Base-by-base conservation (phyloP, 1,284 basidiomycete genomes). In the Leccinum laetum region DNA sequence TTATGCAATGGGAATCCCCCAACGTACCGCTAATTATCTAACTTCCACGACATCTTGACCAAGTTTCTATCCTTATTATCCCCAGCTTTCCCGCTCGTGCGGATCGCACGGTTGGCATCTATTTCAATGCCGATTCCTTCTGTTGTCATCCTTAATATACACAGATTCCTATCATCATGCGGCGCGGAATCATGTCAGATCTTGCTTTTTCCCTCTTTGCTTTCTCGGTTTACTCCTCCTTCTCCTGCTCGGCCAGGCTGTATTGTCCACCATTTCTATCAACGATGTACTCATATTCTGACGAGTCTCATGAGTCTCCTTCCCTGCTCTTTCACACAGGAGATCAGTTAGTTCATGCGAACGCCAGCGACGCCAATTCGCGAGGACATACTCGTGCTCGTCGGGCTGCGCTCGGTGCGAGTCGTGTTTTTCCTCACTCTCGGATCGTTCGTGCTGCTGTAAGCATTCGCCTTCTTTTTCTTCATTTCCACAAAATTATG, bases 61-160 rank as follows among this genome's bases (percentile, higher is more conserved):
- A 53, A 41, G 29, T 66, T 65, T 67, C 71, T 75, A 73, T 74
- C 69, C 58, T 73, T 73, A 75, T 73, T 73, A 64, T 71, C 71
- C 64, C 46, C 46, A 58, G 61, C 64, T 70, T 63, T 71, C 64
- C 49, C 58, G 64, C 65, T 69, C 62, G 72, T 67, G 57, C 65
- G 65, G 39, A 63, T 61, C 62, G 26, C 62, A 57, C 62, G 44
- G 53, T 65, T 60, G 13, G 56, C 39, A 49, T 57, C 58, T 63
- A 16, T 52, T 53, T 63, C 58, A 67, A 56, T 32, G 39, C n/a
- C 58, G 13, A 26, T 70, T 44, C 41, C 53, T 63, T 52, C 64
- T 58, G 56, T 29, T 61, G 53, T 18, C 58, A 16, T 59, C 58
- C 56, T 21, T 61, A 58, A 61, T 63, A 26, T 58, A 41, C 56